Conservation (phyloP, 202 grass and related monocot genomes). For the Alloteropsis angusta region DNA sequence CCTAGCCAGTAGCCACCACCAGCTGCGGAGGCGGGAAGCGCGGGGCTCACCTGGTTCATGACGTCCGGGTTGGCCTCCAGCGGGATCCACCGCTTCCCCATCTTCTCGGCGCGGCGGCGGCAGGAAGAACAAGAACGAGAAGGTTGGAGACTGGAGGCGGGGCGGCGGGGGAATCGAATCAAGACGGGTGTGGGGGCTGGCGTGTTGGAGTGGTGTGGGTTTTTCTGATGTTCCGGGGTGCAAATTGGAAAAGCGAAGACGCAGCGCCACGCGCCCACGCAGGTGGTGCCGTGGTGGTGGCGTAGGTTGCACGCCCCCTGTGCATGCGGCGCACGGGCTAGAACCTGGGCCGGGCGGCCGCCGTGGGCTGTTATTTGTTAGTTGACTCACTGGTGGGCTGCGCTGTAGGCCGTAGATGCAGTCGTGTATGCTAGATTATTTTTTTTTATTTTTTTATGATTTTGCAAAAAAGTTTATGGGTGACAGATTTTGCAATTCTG, state of each 20-base stretch:
- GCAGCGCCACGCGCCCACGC: background rate
- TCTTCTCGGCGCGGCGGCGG: constrained; percentile 11
- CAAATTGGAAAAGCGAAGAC: background rate
- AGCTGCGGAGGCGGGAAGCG: background rate
- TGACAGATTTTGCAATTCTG: too few species aligned
- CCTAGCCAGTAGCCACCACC: background rate
- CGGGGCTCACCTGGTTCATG: constrained; percentile 76
- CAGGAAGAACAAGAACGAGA: background rate
- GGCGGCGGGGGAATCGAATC: background rate
- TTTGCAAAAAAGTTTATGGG: too few species aligned
- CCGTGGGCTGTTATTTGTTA: background rate
- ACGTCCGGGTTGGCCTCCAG: constrained; percentile 98
- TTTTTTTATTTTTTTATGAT: too few species aligned
- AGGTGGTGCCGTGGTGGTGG: background rate
- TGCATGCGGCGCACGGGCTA: background rate
- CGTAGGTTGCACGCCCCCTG: constrained; percentile 3
- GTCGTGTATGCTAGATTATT: too few species aligned
- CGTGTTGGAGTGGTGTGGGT: background rate
- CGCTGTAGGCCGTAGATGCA: too few species aligned
- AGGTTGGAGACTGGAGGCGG: background rate
- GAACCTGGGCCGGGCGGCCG: background rate
- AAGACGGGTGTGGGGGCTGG: background rate
- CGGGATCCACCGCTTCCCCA: constrained; percentile 88
- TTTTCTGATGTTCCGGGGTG: background rate
- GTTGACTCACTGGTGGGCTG: background rate